These are phyloP conservation scores for Coniella lustricola DNA, from an alignment of 2,329 filamentous ascomycete genomes.

Conservation along the genomic window DNA sequence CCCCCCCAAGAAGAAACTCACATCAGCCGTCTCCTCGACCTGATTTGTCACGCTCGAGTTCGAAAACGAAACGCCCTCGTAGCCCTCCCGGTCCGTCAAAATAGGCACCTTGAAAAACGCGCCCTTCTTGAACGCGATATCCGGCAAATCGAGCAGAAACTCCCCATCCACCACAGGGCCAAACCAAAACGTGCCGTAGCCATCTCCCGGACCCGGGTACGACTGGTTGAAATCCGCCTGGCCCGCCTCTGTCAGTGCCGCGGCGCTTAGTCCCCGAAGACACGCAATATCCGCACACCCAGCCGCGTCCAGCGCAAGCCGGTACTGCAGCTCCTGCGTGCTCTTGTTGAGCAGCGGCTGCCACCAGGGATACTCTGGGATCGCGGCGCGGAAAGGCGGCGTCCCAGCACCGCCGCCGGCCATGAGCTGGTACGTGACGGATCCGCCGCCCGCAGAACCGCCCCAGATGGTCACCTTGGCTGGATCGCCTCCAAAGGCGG, in stretches of 20 bases:
- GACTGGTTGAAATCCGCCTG: neutral
- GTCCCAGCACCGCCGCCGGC: constrained; percentile 40
- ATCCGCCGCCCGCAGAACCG: constrained; percentile 51
- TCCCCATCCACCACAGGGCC: constrained; percentile 33
- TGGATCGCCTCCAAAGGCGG: constrained; percentile 51
- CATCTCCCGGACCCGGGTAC: neutral
- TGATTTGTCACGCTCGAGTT: constrained; percentile 5
- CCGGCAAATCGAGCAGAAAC: constrained; percentile 35
- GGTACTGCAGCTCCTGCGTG: constrained; percentile 42
- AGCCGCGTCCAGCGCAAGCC: constrained; percentile 27
- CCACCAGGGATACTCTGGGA: constrained; percentile 42
- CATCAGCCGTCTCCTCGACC: constrained; percentile 6
- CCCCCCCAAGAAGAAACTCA: neutral
- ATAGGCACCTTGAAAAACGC: constrained; percentile 47
- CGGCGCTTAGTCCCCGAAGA: constrained; percentile 25
- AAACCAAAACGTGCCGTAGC: constrained; percentile 7
- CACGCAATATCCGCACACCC: constrained; percentile 36
- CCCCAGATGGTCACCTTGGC: constrained; percentile 53
- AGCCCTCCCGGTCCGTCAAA: constrained; percentile 25
- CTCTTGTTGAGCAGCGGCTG: constrained; percentile 36
- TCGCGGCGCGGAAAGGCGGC: constrained; percentile 37
- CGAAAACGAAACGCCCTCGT: constrained; percentile 4
- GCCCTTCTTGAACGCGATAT: constrained; percentile 34
- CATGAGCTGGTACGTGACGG: constrained; percentile 44
- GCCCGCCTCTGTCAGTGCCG: neutral